Percentiles rank a stretch among this genome's conserved stretches.
phyloP scores from a whole-genome alignment of 768 basidiomycete species.

The Wakefieldia striispora region DNA sequence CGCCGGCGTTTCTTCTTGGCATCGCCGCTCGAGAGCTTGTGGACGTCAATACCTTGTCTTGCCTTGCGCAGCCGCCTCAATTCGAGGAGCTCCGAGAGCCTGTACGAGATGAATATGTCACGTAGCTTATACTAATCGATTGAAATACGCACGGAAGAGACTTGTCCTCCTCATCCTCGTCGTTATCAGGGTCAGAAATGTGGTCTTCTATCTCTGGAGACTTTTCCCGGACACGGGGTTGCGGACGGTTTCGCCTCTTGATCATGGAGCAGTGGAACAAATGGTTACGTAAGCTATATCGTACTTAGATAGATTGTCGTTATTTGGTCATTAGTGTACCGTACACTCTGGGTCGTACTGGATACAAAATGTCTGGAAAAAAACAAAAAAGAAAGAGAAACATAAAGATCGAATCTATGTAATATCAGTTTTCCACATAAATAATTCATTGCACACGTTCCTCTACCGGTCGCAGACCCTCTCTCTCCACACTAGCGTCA shows the following conservation, averaged over 20 bases:
- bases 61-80: slow-evolving; percentile 71
- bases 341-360: too few relatives aligned
- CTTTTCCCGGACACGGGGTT: slow-evolving; percentile 51
- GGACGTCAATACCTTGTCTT: slow-evolving; percentile 81
- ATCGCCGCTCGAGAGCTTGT: slow-evolving; percentile 84
- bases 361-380: too few relatives aligned
- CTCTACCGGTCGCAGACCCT: slow-evolving; percentile 7
- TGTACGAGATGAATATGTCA: slow-evolving; percentile 26
- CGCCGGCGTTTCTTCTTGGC: slow-evolving; percentile 67
- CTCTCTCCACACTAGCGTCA: slow-evolving; percentile 4
- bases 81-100: slow-evolving; percentile 82
- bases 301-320: not conserved
- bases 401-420: slow-evolving; percentile 7
- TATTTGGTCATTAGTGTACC: too few relatives aligned
- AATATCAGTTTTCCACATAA: slow-evolving; percentile 2
- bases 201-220: slow-evolving; percentile 35
- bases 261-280: slow-evolving; percentile 46
- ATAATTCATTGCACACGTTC: slow-evolving; percentile 15
- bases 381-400: not conserved
- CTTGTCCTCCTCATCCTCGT: slow-evolving; percentile 32
- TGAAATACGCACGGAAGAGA: slow-evolving; percentile 48
- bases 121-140: not conserved
- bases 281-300: slow-evolving; percentile 10
- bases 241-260: slow-evolving; percentile 73
- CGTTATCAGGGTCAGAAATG: slow-evolving; percentile 9